Evolutionary conservation across 2,329 filamentous ascomycete species (phyloP), one percentile per base, ranked within the genome.

Genomic region (Aspergillus sp.): DNA sequence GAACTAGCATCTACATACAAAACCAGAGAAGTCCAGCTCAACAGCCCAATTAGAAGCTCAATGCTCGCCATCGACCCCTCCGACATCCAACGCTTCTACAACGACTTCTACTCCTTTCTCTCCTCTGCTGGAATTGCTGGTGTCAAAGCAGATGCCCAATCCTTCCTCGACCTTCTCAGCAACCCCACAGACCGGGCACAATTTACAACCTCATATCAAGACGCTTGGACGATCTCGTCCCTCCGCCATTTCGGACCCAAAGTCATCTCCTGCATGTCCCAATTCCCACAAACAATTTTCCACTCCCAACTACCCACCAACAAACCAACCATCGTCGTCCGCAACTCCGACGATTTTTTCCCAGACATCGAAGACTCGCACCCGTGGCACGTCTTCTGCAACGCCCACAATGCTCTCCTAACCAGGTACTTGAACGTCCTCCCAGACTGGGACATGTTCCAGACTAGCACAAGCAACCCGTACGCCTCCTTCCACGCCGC

Each of bases 131-230:
- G 92, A 0, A 80, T 99, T 33, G 90, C 96, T 70, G 88, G 87
- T 0, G 93, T 96, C 64, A 99, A 99, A 74, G 93, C 93, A 0
- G 95, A 99, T 71, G 91, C 87, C 0, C 93, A 99, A 69, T 96
- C 93, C 76, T 90, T 92, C 77, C 78, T 96, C 17, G 93, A 98
- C 70, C 84, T 88, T 3, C 84, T 93, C 66, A 77, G 82, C 23
- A 83, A 87, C 46, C 86, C 93, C 6, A 78, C 84, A 15, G 84
- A 87, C 67, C 87, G 93, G n/a, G 84, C 86, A 35, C 80, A 84
- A 8, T 84, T 97, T 37, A 91, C 87, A 47, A 83, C 82, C 7
- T 79, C 87, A 3, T 97, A 96, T 66, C 88, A 95, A 62, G 90
- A 96, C 70, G 90, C 90, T 7, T 98, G 93, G 93, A 87, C 85